Base-by-base conservation (phyloP, 2,329 filamentous ascomycete species). In the Orbilia oligospora region DNA sequence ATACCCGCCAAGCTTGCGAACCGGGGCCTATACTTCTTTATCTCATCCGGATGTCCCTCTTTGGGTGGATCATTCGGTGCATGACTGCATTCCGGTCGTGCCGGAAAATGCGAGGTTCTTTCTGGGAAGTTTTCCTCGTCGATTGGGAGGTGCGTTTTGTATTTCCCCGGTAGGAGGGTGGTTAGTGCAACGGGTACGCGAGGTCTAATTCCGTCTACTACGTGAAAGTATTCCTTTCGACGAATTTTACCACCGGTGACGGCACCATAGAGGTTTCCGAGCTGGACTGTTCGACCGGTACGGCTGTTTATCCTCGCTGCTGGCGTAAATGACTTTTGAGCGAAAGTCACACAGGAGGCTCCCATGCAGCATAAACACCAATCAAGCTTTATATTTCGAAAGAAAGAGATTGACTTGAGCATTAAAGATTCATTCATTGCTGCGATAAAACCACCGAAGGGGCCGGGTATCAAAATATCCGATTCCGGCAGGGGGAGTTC, bases 341-440 rank as follows among this genome's bases (percentile, higher is more conserved):
- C 9, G n/a, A 68, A 44, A 12, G 22, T 44, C 0, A 27, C 20
- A n/a, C 76, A 79, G 20, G 10, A 14, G 22, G 20, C 8, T 6
- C 30, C 16, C 51, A 71, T 36, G 1, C 46, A 66, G 38, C 76
- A 79, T 18, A 71, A 22, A 2, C 0, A 6, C 69, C 69, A 79
- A 49, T 79, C 76, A 10, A 71, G 20, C 9, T 70, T 68, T 44
- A 79, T 67, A 14, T 53, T 51, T 10, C 14, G 18, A 8, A 24
- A 67, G 16, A 14, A 0, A 22, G 48, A 58, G 6, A 53, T 67
- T 6, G 76, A 79, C 18, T 49, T 27, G 5, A 79, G 30, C 38
- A 71, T 71, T 14, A 79, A 22, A 9, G 64, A 75, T 44, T 79
- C 76, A 30, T 79, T 58, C 56, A 75, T 75, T 2, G 22, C 6